Conservation (phyloP, 2,329 filamentous ascomycete genomes). For the Metarhizium robertsii region DNA sequence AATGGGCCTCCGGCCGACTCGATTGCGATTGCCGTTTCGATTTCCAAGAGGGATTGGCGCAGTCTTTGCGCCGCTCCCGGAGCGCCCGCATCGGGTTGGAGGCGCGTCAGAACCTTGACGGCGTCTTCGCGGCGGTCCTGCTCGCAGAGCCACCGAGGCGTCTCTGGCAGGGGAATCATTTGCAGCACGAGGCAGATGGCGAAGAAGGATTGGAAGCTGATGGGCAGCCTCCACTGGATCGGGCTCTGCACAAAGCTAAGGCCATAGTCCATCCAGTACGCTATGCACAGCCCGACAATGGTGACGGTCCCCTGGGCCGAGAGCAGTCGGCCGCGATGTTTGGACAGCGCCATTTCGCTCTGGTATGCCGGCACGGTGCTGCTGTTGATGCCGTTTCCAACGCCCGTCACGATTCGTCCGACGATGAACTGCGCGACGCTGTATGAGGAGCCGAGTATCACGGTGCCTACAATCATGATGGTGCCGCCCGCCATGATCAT, state of each 20-base stretch:
- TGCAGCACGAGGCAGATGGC: constrained; percentile 22
- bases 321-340: constrained; percentile 33
- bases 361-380: constrained; percentile 25
- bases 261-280: constrained; percentile 21
- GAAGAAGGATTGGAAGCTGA: constrained; percentile 27
- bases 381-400: constrained; percentile 24
- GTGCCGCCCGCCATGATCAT: constrained; percentile 30
- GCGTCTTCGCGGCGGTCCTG: no score
- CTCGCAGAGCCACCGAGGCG: no score
- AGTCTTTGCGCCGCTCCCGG: no score
- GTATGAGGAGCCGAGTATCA: constrained; percentile 5
- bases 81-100: no score
- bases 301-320: constrained; percentile 33
- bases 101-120: no score
- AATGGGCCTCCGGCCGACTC: constrained; percentile 10
- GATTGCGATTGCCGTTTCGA: no score
- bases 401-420: constrained; percentile 29
- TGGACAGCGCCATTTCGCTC: constrained; percentile 15
- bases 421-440: constrained; percentile 18
- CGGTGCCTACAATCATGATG: constrained; percentile 34
- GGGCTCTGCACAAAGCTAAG: constrained; percentile 16
- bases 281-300: constrained; percentile 29
- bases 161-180: constrained; percentile 15
- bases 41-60: no score
- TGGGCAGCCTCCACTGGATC: constrained; percentile 27